Evolutionary conservation across 108 stramenopile species (phyloP), one percentile per base, ranked within the genome.

Genomic region (Cyclotella baltica): DNA sequence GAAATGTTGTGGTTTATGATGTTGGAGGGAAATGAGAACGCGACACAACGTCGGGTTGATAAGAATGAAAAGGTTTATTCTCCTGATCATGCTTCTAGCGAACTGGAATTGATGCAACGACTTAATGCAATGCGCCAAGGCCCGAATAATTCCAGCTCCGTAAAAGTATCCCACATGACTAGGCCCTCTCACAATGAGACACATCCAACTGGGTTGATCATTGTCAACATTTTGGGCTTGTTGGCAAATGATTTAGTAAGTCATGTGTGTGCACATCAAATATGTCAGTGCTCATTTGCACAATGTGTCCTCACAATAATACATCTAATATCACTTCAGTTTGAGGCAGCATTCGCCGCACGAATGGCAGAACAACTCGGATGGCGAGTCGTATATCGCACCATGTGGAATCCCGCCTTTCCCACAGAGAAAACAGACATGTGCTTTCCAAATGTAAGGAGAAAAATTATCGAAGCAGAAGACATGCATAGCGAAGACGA

Each of bases 1-100:
- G 64, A 73, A 25, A 52, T 65, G 29, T 27, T 79, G 25, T 73
- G 62, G 63, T 38, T 37, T 43, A 47, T 64, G 29, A 70, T 73
- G 78, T 50, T 27, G 15, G 34, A 47, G 20, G 72, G 28, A n/a
- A 33, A 48, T 3, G 31, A 30, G 11, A 22, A 40, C 16, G 58
- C 53, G 31, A 50, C 29, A 16, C 58, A 53, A 58, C 53, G 34
- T 0, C 33, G 72, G 20, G 72, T 72, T 4, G 59, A 72, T 34
- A 29, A 30, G 5, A 59, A 51, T 20, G 33, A 48, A 48, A 10
- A 61, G 29, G 33, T 48, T 18, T 62, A 57, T n/a, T 47, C 58
- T 2, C 0, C 29, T 15, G 37, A 46, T 0, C 16, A 72, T 62
- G 13, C 4, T 43, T 11, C 30, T 1, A 72, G 72, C 36, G 72